Percentiles rank a stretch among this genome's conserved stretches.
phyloP scores from a whole-genome alignment of 1,139 yeast species.

The Kurtzmaniella natalensis region DNA sequence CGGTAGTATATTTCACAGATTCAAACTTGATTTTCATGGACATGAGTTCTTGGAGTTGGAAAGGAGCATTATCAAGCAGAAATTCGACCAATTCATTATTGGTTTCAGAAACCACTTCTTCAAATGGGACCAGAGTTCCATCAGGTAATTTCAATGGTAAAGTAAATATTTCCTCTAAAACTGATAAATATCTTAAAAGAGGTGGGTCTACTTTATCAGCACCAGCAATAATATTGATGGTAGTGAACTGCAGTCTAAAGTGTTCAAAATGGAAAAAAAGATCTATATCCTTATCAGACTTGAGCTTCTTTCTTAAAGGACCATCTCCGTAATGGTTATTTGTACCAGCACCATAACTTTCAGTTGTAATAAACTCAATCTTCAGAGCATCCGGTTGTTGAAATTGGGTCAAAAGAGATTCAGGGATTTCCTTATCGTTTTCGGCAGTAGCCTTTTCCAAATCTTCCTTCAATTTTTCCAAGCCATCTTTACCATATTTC shows the following conservation, averaged over 20 bases:
- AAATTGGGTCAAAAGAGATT: conserved; percentile 53
- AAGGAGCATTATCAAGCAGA: conserved; percentile 53
- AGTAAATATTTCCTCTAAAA: conserved; percentile 62
- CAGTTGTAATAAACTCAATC: conserved; percentile 69
- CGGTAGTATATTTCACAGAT: conserved; percentile 56
- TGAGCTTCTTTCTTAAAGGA: neutral
- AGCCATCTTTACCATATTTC: conserved; percentile 58
- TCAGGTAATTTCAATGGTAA: conserved; percentile 66
- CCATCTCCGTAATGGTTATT: conserved; percentile 13
- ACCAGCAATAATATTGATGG: conserved; percentile 63
- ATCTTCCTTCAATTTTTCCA: conserved; percentile 43
- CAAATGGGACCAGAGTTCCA: conserved; percentile 59
- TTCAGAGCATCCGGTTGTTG: conserved; percentile 71
- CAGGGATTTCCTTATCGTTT: conserved; percentile 77
- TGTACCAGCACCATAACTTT: conserved; percentile 51
- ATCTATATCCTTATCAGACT: conserved; percentile 1
- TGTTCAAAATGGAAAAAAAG: conserved; percentile 76
- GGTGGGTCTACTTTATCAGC: conserved; percentile 55
- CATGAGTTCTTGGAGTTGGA: conserved; percentile 61
- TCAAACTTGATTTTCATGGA: conserved; percentile 61
- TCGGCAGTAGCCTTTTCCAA: conserved; percentile 59
- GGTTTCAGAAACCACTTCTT: conserved; percentile 67
- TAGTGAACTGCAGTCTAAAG: conserved; percentile 74
- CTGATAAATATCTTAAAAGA: conserved; percentile 61
- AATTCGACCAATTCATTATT: conserved; percentile 70